Evolutionary conservation across 225 moss, liverwort and hornwort species (phyloP).

Genomic region (Anthoceros angustus): DNA sequence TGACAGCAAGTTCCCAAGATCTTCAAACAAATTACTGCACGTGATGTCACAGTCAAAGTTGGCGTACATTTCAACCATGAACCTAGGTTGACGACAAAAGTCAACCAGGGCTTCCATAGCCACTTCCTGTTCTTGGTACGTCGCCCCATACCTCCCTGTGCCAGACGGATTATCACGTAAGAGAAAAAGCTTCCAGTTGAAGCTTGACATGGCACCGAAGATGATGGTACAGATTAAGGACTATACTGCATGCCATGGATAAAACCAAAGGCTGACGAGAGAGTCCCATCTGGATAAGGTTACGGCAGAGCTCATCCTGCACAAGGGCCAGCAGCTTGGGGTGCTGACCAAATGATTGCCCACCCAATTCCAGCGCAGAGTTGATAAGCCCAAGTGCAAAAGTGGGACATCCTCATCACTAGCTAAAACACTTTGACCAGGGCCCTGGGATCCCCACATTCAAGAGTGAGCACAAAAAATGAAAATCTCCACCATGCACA

Average conservation of each 20-base stretch:
- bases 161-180: conserved; percentile 88
- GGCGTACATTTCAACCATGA: conserved; percentile 99
- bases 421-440: conserved; percentile 81
- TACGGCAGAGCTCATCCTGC: conserved; percentile 96
- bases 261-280: conserved; percentile 77
- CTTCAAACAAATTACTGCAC: conserved; percentile 90
- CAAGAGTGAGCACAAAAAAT: conserved; percentile 90
- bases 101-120: conserved; percentile 99
- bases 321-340: conserved; percentile 77
- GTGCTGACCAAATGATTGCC: conserved; percentile 64
- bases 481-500: conserved; percentile 95
- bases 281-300: conserved; percentile 93
- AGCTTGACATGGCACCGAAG: conserved; percentile 66
- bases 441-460: conserved; percentile 81
- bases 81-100: conserved; percentile 87
- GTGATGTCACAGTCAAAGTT: conserved; percentile 97
- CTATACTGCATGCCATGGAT: conserved; percentile 95
- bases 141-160: conserved; percentile 84
- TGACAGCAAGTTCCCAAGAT: conserved; percentile 92
- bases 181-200: conserved; percentile 91
- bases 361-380: conserved; percentile 84
- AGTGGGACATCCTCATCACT: conserved; percentile 95
- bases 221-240: conserved; percentile 88
- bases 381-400: conserved; percentile 82
- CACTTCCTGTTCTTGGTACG: conserved; percentile 98